Evolutionary conservation across 805 yeast genomes (phyloP).

Genomic region (Priceomyces castillae): DNA sequence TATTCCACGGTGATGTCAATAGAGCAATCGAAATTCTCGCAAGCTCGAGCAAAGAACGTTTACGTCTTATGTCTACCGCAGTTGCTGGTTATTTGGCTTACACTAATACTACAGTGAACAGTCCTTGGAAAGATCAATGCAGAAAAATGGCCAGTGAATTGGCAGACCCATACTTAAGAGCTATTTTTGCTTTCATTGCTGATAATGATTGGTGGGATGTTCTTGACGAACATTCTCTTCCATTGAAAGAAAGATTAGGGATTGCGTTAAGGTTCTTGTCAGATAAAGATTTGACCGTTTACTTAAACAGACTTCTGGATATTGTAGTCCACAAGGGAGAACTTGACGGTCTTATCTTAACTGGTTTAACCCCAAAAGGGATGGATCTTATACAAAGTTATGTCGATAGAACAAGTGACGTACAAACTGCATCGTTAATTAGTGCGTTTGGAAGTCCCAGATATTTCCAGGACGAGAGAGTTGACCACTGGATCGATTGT

Average conservation of each 20-base stretch:
- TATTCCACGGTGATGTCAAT: constrained; percentile 84
- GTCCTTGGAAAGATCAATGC: constrained; percentile 92
- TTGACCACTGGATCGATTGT: constrained; percentile 73
- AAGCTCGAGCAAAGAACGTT: constrained; percentile 65
- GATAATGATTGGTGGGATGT: constrained; percentile 98
- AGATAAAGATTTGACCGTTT: constrained; percentile 72
- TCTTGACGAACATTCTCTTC: constrained; percentile 82
- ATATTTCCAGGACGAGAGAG: constrained; percentile 70
- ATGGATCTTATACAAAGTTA: constrained; percentile 79
- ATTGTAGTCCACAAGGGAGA: constrained; percentile 77
- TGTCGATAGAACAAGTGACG: constrained; percentile 85
- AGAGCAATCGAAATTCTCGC: constrained; percentile 79
- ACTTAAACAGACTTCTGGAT: constrained; percentile 66
- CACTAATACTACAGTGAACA: constrained; percentile 54
- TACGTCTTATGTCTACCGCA: constrained; percentile 85
- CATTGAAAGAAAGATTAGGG: constrained; percentile 84
- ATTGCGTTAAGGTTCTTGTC: constrained; percentile 84
- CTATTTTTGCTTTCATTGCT: constrained; percentile 89
- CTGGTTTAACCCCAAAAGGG: constrained; percentile 89
- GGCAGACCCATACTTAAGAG: constrained; percentile 85
- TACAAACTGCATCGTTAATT: constrained; percentile 86
- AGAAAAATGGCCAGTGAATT: constrained; percentile 83
- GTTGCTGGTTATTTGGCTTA: constrained; percentile 85
- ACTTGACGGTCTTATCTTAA: constrained; percentile 82
- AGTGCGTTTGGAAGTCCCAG: constrained; percentile 81